Base-by-base conservation (phyloP, 352 stramenopile species). In the Pythium sukuiense region DNA sequence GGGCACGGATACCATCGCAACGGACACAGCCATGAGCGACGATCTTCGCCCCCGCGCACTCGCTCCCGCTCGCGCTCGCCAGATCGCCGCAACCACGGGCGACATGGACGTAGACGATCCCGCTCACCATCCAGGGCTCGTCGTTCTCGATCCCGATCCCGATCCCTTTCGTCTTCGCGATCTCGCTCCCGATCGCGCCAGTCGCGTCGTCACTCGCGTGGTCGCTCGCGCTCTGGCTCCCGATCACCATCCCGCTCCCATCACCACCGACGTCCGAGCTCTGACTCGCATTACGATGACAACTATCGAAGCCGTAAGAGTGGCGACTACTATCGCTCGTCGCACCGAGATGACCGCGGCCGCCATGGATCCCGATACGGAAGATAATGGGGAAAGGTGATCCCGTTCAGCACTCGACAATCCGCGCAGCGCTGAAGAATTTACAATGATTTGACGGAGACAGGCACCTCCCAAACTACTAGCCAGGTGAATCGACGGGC, bases 71-170 rank as follows among this genome's bases (percentile, higher is more conserved):
- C 61, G 45, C 61, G 59, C 24, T 66, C 54, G 1, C 45, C 20
- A 41, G n/a, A 33, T 1, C 54, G 20, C 8, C 29, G 41, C 33
- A 27, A n/a, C 6, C 62, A 65, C 24, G 63, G 46, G 46, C 63
- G 26, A 13, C 62, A 39, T 30, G 26, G 35, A 53, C 65, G 65
- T 11, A 56, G 50, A 18, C 67, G 61, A 24, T 64, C 61, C 4
- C 50, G 41, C 12, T 61, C 65, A 14, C 12, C 30, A 0, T 70
- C 67, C 59, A 43, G 53, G 14, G 65, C 67, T 59, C 67, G 20
- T 79, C 67, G 64, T 2, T 87, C 78, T 78, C 67, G 64, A 3
- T 87, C 78, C 16, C 74, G 60, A 0, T 87, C 78, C 16, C 74
- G 60, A 0, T 91, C 65, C 6, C 60, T 46, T 32, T 76, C 72